Evolutionary conservation across 306 rosid genomes (phyloP), one percentile per base, ranked within the genome.

Genomic region (Crataegus laevigata): DNA sequence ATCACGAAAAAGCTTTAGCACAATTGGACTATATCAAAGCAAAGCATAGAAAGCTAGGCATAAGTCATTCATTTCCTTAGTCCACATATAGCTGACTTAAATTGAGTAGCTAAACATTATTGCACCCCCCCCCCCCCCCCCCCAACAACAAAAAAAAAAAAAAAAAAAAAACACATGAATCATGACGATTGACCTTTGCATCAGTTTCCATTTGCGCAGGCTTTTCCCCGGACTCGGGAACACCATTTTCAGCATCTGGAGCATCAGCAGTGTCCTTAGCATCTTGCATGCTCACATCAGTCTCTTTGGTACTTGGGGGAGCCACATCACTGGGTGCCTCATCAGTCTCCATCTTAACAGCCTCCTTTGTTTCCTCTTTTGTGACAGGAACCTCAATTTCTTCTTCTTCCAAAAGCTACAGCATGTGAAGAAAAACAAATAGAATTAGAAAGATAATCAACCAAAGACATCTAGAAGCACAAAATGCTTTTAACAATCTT

Each of bases 381-480:
- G 87, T 73, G 62, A 94, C 90, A 24, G 90, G 87, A 79, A 92
- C 88, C 75, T 94, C 96, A 77, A 85, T 55, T 42, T 91, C 96
- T 81, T 91, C 98, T 85, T 92, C 99, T 73, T 94, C 99, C 80
- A 94, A 32, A 11, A 90, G 96, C 99, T 94, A 75, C 38, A 81
- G 25, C 51, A 75, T 34, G 45, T 36, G 63, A 57, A 30, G 69
- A 71, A 9, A 78, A 72, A n/a, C 19, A 25, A 80, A 10, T 28
- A 43, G 3, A 11, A 40, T 52, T 18, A n/a, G 62, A 38, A 24
- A 34, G 71, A 55, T 4, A 2, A 58, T n/a, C 30, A 71, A 57
- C 28, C 30, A 43, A 21, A 19, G 15, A 30, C 4, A 29, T 67
- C 28, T 18, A 36, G n/a, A 45, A 62, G 34, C 34, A 71, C 47